These are phyloP conservation scores for Mycena haematopus DNA, from an alignment of 768 basidiomycete species.

Conservation along the genomic window DNA sequence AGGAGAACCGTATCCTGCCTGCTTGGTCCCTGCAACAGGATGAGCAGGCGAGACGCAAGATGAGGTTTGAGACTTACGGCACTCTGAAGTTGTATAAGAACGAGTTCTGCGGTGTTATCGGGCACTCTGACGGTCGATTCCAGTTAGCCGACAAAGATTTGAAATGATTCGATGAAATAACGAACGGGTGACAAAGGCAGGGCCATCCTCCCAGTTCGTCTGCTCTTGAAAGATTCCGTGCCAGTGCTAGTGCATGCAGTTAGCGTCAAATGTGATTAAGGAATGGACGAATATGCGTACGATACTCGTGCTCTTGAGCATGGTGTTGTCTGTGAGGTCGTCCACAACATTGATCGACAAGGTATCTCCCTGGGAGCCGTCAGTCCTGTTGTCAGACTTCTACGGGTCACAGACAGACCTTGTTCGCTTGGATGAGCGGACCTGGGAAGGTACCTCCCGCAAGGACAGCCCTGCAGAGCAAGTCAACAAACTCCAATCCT, in stretches of 20 bases:
- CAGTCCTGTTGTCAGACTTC: neutral
- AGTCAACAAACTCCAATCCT: neutral
- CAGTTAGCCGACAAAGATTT: conserved; percentile 31
- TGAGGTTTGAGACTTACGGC: conserved; percentile 17
- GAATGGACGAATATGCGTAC: conserved; percentile 30
- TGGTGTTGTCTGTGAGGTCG: conserved; percentile 45
- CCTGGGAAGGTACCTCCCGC: conserved; percentile 56
- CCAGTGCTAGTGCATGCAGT: conserved; percentile 52
- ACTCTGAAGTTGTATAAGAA: conserved; percentile 51
- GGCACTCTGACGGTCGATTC: conserved; percentile 47
- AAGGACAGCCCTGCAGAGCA: conserved; percentile 43
- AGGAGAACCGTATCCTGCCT: too few species aligned
- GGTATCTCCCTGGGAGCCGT: conserved; percentile 24
- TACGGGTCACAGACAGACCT: conserved; percentile 32
- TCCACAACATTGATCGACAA: conserved; percentile 55
- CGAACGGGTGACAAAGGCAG: conserved; percentile 35
- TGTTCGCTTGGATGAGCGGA: conserved; percentile 47
- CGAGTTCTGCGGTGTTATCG: conserved; percentile 46
- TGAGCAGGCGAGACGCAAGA: neutral
- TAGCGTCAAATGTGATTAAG: neutral
- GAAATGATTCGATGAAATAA: neutral
- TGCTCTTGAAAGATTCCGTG: conserved; percentile 54
- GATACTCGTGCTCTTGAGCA: conserved; percentile 39
- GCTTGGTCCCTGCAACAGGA: neutral
- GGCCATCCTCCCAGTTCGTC: conserved; percentile 55